Conservation (phyloP, 306 rosid species). For the Cucumis hystrix region DNA sequence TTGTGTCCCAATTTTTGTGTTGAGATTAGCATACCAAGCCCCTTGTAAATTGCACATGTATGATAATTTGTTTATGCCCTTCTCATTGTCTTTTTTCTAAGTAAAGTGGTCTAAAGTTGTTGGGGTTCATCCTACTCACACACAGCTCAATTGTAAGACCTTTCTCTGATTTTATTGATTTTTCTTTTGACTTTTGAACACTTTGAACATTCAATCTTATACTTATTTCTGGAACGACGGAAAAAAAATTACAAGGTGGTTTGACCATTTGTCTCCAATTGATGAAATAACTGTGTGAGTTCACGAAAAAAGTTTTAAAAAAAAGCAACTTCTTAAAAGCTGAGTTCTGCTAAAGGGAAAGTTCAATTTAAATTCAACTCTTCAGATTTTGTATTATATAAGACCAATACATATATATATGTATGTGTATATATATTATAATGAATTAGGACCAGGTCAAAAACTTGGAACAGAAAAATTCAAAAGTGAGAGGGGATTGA, state of each 20-base stretch:
- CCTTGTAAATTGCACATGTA: slow-evolving; percentile 1
- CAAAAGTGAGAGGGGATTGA: neutral
- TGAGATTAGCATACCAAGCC: slow-evolving; percentile 6
- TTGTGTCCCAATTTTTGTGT: slow-evolving; percentile 26
- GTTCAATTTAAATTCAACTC: too few relatives aligned
- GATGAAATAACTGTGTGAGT: neutral
- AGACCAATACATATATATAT: neutral
- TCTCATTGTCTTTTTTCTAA: neutral
- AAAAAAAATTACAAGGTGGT: neutral
- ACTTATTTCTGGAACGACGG: neutral
- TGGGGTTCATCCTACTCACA: neutral
- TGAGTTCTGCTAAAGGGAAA: neutral
- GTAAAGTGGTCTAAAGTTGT: neutral
- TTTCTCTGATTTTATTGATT: neutral
- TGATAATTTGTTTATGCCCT: neutral
- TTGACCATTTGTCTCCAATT: neutral
- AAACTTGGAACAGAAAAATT: neutral
- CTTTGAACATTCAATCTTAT: neutral
- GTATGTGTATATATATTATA: too few relatives aligned
- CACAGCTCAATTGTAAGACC: neutral
- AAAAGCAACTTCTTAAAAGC: neutral
- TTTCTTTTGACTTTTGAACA: neutral
- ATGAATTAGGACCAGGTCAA: neutral
- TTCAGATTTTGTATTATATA: too few relatives aligned
- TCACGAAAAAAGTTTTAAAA: neutral